Evolutionary conservation across 257 asterid species (phyloP).

Genomic region (Forsythia viridissima): DNA sequence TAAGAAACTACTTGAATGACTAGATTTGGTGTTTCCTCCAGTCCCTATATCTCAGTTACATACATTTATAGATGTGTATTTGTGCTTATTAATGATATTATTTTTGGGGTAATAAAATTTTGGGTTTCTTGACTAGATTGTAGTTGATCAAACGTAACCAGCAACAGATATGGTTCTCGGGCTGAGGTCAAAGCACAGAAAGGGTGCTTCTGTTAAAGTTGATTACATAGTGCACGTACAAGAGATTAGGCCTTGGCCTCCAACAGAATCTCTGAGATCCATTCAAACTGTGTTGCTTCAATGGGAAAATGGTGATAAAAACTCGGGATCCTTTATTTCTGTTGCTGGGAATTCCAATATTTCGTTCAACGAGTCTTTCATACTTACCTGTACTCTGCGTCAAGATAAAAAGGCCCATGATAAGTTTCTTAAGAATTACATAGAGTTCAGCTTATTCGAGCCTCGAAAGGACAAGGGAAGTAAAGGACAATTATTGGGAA

Average conservation of each 20-base stretch:
- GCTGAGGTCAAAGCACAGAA: slow-evolving; percentile 57
- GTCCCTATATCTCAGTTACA: neutral
- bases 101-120: slow-evolving; percentile 7
- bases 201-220: slow-evolving; percentile 46
- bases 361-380: slow-evolving; percentile 62
- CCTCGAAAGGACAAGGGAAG: slow-evolving; percentile 71
- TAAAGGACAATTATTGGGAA: slow-evolving; percentile 65
- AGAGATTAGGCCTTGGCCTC: slow-evolving; percentile 90
- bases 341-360: slow-evolving; percentile 64
- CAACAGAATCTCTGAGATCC: slow-evolving; percentile 62
- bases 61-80: neutral
- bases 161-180: slow-evolving; percentile 78
- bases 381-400: slow-evolving; percentile 49
- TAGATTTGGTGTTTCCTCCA: neutral
- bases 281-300: slow-evolving; percentile 73
- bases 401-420: slow-evolving; percentile 50
- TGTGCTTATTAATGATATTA: neutral
- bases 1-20: neutral
- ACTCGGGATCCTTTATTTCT: slow-evolving; percentile 58
- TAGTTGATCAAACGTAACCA: slow-evolving; percentile 28
- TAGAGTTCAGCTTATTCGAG: slow-evolving; percentile 71
- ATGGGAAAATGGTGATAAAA: slow-evolving; percentile 68
- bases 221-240: slow-evolving; percentile 56
- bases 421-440: slow-evolving; percentile 59
- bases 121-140: slow-evolving; percentile 24